A percentile compares a stretch with the other conserved stretches of the same genome.
Conservation (phyloP, 345 rosid species). For the Linum trigynum region DNA sequence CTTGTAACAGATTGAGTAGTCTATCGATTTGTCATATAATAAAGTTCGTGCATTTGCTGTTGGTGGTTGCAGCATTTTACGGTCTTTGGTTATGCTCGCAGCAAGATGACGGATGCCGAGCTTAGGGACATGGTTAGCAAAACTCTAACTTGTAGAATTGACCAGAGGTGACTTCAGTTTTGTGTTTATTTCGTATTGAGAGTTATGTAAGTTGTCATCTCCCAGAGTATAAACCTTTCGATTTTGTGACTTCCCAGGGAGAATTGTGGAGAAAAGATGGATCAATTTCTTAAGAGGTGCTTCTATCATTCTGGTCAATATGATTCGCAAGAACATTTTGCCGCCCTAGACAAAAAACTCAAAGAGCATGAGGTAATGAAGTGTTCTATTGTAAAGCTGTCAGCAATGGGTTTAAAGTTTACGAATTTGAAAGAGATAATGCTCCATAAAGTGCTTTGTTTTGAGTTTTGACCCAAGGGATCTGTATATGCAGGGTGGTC, state of each 20-base stretch:
- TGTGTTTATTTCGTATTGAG: constrained; percentile 1
- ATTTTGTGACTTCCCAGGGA: constrained; percentile 45
- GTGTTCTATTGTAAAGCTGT: background rate
- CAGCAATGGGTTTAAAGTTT: background rate
- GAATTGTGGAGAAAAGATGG: constrained; percentile 91
- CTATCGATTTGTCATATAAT: constrained; percentile 10
- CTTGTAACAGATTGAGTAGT: background rate
- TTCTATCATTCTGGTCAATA: constrained; percentile 97
- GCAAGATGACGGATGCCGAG: constrained; percentile 92
- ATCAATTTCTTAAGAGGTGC: constrained; percentile 86
- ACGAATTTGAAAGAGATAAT: background rate
- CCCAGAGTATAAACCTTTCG: constrained; percentile 10
- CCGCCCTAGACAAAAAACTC: constrained; percentile 67
- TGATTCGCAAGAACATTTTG: constrained; percentile 71
- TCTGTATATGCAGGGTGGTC: constrained; percentile 47
- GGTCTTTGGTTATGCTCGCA: constrained; percentile 85
- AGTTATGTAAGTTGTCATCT: constrained; percentile 1
- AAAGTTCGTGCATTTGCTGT: background rate
- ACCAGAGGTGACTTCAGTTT: constrained; percentile 53
- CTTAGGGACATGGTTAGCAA: constrained; percentile 90
- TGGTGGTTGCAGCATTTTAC: constrained; percentile 67
- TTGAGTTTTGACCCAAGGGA: constrained; percentile 2
- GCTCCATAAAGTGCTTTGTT: background rate
- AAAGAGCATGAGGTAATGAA: constrained; percentile 73
- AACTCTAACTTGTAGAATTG: constrained; percentile 94